Percentiles rank a stretch among this genome's conserved stretches.
Evolutionary conservation across 306 rosid species (phyloP).

Genomic region (Acacia acuminata): DNA sequence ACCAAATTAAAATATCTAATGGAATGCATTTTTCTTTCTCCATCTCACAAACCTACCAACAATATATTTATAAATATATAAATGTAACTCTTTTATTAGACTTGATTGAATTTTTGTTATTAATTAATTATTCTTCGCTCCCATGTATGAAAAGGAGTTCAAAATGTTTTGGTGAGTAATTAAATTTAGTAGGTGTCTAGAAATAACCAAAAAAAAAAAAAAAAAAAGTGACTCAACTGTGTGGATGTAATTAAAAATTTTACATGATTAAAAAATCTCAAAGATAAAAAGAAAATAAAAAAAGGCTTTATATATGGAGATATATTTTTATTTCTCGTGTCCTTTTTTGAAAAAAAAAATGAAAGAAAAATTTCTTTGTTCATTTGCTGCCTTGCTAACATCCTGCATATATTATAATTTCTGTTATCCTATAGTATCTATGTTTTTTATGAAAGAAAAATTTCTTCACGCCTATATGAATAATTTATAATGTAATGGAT

Average conservation of each 20-base stretch:
- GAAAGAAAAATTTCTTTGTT: too few relatives aligned
- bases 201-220: not conserved
- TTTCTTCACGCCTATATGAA: not conserved
- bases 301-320: too few relatives aligned
- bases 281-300: not conserved
- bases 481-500: not conserved
- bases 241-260: not conserved
- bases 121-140: not conserved
- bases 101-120: not conserved
- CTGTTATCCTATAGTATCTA: not conserved
- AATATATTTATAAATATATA: too few relatives aligned
- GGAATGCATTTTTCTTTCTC: not conserved
- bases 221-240: not conserved
- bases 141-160: not conserved
- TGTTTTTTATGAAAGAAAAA: not conserved
- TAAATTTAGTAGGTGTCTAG: not conserved
- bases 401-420: slow-evolving; percentile 2
- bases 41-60: not conserved
- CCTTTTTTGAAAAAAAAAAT: too few relatives aligned
- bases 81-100: not conserved
- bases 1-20: too few relatives aligned
- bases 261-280: not conserved
- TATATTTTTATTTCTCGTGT: too few relatives aligned
- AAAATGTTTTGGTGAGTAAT: not conserved
- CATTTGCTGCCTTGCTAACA: not conserved